Conservation (phyloP, 768 basidiomycete species). For the Amanita pallidorosea region DNA sequence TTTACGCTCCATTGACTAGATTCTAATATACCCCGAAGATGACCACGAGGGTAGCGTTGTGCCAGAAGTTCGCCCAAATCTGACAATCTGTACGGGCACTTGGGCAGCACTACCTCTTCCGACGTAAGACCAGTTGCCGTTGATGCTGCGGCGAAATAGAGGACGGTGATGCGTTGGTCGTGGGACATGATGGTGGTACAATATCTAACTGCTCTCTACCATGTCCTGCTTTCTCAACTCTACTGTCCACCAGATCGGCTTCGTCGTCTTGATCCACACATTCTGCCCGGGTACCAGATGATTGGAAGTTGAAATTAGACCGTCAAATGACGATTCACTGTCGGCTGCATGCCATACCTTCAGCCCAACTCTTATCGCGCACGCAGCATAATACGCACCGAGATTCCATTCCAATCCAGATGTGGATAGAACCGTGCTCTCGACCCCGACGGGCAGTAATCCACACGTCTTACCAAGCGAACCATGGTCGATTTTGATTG, state of each 20-base stretch:
- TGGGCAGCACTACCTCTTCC: conserved; percentile 42
- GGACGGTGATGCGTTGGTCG: conserved; percentile 27
- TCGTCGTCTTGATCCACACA: conserved; percentile 59
- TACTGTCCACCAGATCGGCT: conserved; percentile 85
- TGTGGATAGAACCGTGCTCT: conserved; percentile 68
- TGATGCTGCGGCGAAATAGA: conserved; percentile 56
- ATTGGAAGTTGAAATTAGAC: conserved; percentile 88
- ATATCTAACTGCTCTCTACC: neutral
- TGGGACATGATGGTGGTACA: conserved; percentile 13
- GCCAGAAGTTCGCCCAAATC: conserved; percentile 40
- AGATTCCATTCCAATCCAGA: conserved; percentile 86
- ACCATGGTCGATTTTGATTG: conserved; percentile 61
- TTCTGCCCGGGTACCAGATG: conserved; percentile 64
- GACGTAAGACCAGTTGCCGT: conserved; percentile 52
- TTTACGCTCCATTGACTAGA: conserved; percentile 71
- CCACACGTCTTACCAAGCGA: conserved; percentile 85
- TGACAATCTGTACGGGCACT: conserved; percentile 34
- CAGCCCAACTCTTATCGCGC: neutral
- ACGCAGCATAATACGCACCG: conserved; percentile 32
- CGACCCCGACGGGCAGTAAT: conserved; percentile 84
- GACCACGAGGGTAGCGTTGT: conserved; percentile 39
- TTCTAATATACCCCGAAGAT: conserved; percentile 42
- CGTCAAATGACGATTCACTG: conserved; percentile 68
- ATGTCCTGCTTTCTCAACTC: conserved; percentile 37
- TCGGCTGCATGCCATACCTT: conserved; percentile 28